These are phyloP conservation scores for Fusarium sp. DNA, from an alignment of 2,329 filamentous ascomycete species.

Conservation along the genomic window DNA sequence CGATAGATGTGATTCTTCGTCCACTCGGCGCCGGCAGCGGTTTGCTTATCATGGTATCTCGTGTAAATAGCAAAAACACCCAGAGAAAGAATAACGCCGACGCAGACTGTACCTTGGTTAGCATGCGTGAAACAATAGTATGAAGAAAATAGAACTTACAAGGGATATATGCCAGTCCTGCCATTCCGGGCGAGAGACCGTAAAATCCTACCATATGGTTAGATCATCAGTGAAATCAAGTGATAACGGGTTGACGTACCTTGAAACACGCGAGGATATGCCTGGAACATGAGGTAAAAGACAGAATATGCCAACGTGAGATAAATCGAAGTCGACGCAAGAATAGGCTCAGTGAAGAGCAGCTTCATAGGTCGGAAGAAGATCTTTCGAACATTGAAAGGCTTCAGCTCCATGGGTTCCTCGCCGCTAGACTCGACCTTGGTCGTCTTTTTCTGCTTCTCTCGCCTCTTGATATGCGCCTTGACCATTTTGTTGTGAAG, in stretches of 20 bases:
- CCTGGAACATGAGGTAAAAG: conserved; percentile 65
- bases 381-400: conserved; percentile 57
- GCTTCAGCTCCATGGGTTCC: conserved; percentile 55
- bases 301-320: conserved; percentile 64
- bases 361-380: conserved; percentile 63
- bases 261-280: conserved; percentile 64
- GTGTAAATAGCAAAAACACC: conserved; percentile 46
- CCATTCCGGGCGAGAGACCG: conserved; percentile 60
- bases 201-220: conserved; percentile 49
- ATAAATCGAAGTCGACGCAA: conserved; percentile 61
- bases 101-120: conserved; percentile 38
- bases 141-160: conserved; percentile 50
- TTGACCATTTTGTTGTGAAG: conserved; percentile 63
- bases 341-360: conserved; percentile 63
- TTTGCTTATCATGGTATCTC: conserved; percentile 46
- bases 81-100: conserved; percentile 45
- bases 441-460: conserved; percentile 59
- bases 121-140: not conserved
- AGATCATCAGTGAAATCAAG: not conserved
- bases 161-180: conserved; percentile 62
- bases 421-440: conserved; percentile 45
- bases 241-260: conserved; percentile 13
- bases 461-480: conserved; percentile 60
- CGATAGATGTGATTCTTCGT: conserved; percentile 51
- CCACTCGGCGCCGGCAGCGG: conserved; percentile 48